Percentiles rank a stretch among this genome's conserved stretches.
Evolutionary conservation across 1,284 basidiomycete genomes (phyloP).

Genomic region (Leccinum fallax): DNA sequence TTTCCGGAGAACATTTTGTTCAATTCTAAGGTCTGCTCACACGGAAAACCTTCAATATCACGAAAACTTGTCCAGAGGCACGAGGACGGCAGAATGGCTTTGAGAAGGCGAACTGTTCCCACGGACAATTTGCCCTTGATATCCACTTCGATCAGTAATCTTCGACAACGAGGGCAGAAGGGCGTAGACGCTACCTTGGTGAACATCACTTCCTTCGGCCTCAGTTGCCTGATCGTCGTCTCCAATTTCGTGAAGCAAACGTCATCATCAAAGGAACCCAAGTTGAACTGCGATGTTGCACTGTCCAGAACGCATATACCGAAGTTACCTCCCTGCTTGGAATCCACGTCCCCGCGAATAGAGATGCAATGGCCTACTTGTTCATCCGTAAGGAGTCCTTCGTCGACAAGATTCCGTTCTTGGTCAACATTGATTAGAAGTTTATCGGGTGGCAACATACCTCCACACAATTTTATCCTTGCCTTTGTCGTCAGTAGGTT

Average conservation of each 20-base stretch:
- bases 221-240: constrained; percentile 90
- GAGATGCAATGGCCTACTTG: constrained; percentile 95
- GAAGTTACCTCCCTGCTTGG: constrained; percentile 66
- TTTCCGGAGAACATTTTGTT: constrained; percentile 65
- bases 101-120: constrained; percentile 78
- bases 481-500: constrained; percentile 47
- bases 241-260: constrained; percentile 91
- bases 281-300: constrained; percentile 93
- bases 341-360: constrained; percentile 68
- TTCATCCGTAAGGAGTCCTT: constrained; percentile 87
- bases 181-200: constrained; percentile 68
- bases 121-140: constrained; percentile 83
- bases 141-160: constrained; percentile 8
- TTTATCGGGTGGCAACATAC: constrained; percentile 35
- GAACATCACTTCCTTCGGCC: constrained; percentile 92
- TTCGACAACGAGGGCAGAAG: not conserved
- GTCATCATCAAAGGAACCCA: constrained; percentile 92
- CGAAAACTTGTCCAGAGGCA: constrained; percentile 90
- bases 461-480: constrained; percentile 83
- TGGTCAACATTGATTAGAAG: constrained; percentile 5
- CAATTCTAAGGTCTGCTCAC: constrained; percentile 76
- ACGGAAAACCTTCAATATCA: constrained; percentile 78
- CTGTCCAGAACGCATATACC: constrained; percentile 96
- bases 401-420: constrained; percentile 93
- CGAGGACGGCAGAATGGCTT: constrained; percentile 73